These are phyloP conservation scores for Xerocomellus intermedius DNA, from an alignment of 768 basidiomycete species.

Conservation along the genomic window DNA sequence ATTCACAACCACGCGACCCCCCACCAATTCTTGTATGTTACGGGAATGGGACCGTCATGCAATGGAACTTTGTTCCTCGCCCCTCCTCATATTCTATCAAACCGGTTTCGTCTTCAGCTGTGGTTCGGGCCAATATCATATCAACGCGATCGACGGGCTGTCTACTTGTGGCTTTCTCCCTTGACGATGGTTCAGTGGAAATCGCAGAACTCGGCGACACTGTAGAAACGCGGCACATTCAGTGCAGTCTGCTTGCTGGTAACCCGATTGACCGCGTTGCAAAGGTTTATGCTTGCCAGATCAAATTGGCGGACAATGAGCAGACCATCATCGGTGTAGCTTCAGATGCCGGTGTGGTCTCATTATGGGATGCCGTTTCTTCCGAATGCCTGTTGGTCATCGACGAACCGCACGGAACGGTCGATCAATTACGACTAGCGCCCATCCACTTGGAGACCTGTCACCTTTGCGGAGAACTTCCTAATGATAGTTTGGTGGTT, in stretches of 20 bases:
- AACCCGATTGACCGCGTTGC: conserved; percentile 53
- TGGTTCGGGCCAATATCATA: conserved; percentile 50
- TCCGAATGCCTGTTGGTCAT: conserved; percentile 62
- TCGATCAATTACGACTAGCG: conserved; percentile 61
- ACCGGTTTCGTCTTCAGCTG: conserved; percentile 42
- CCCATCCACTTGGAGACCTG: conserved; percentile 58
- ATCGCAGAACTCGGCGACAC: conserved; percentile 50
- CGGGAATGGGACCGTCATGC: conserved; percentile 55
- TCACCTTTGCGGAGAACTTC: conserved; percentile 65
- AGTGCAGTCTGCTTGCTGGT: conserved; percentile 57
- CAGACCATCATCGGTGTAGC: conserved; percentile 59
- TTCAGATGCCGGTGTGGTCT: conserved; percentile 65
- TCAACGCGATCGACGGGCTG: conserved; percentile 46
- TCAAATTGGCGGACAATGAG: conserved; percentile 49
- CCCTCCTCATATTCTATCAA: conserved; percentile 36
- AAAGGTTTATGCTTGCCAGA: conserved; percentile 50
- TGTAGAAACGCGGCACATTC: conserved; percentile 41
- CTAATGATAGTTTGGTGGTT: conserved; percentile 62
- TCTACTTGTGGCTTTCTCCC: conserved; percentile 54
- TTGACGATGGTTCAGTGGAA: conserved; percentile 68
- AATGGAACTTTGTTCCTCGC: conserved; percentile 42
- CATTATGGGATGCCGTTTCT: conserved; percentile 73
- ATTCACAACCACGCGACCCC: conserved; percentile 6
- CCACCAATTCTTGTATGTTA: conserved; percentile 49
- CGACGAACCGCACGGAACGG: conserved; percentile 55